Evolutionary conservation across 2,329 filamentous ascomycete species (phyloP), one percentile per base, ranked within the genome.

Genomic region (Alternaria postmessia): DNA sequence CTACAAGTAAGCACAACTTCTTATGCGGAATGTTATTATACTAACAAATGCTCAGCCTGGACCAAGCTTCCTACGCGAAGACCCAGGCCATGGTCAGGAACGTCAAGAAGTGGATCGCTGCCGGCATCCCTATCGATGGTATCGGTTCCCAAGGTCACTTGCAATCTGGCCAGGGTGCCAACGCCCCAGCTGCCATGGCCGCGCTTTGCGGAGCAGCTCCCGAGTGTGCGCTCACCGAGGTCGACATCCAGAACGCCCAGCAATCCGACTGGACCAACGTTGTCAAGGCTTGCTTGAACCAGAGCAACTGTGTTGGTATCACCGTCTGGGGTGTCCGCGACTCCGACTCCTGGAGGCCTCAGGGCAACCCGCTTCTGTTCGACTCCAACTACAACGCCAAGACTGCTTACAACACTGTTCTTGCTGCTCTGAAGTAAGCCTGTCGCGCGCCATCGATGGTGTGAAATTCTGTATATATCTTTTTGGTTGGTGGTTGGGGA

Each of bases 221-320:
- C 26, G 88, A 91, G 72, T 84, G 89, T 43, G 88, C 88, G 6
- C 80, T 91, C 47, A 91, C 89, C 4, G 89, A 91, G 78, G 83
- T 91, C 32, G 90, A 92, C 70, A 91, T 92, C 69, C 83, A 85
- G 58, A 81, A 81, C 43, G 87, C 86, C 7, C 81, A 84, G 42
- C 65, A 82, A 9, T 76, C 80, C 22, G 89, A 91, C 77, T 91
- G 89, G 73, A 79, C 83, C 7, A 83, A 85, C 52, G 80, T 79
- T 57, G 70, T 77, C 56, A 84, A 87, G 62, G 88, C 86, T n/a
- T 91, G 89, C 71, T 73, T 90, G 52, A 77, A 82, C 30, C 81
- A 87, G 63, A 63, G 79, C 6, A 86, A 88, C 76, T 91, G 89
- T 72, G 84, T 90, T 7, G 88, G 88, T 56, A 87, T 91, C 65